phyloP scores from a whole-genome alignment of 768 basidiomycete genomes.

The Hypsizygus marmoreus region DNA sequence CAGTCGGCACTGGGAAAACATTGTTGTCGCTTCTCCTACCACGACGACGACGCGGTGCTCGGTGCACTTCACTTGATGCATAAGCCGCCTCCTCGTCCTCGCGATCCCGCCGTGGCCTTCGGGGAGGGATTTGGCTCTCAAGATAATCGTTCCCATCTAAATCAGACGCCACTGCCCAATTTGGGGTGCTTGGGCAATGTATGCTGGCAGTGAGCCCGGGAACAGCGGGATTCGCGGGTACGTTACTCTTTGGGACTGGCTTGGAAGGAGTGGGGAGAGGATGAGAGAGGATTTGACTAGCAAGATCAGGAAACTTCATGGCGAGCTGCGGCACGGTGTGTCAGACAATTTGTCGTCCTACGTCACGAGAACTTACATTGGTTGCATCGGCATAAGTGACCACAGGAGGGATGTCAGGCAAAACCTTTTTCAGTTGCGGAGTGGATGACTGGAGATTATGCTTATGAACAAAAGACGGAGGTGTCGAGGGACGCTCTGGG shows the following conservation, averaged over 20 bases:
- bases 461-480: too few species aligned
- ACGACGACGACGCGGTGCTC: constrained; percentile 6
- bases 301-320: constrained; percentile 32
- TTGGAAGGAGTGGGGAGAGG: constrained; percentile 24
- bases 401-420: constrained; percentile 21
- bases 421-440: neutral
- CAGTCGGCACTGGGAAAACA: too few species aligned
- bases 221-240: neutral
- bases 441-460: neutral
- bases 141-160: neutral
- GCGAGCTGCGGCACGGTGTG: constrained; percentile 30
- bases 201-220: constrained; percentile 4
- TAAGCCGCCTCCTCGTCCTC: neutral
- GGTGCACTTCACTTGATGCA: neutral
- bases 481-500: too few species aligned
- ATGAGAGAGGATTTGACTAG: constrained; percentile 30
- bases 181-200: constrained; percentile 14
- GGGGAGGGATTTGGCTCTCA: neutral
- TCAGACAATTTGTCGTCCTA: neutral
- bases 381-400: constrained; percentile 42
- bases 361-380: constrained; percentile 29
- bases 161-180: constrained; percentile 15
- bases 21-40: neutral
- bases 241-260: neutral
- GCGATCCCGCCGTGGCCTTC: neutral